A percentile compares a stretch with the other conserved stretches of the same genome.
Evolutionary conservation across 441 rosid species (phyloP).

Genomic region (Gossypium trilobum): DNA sequence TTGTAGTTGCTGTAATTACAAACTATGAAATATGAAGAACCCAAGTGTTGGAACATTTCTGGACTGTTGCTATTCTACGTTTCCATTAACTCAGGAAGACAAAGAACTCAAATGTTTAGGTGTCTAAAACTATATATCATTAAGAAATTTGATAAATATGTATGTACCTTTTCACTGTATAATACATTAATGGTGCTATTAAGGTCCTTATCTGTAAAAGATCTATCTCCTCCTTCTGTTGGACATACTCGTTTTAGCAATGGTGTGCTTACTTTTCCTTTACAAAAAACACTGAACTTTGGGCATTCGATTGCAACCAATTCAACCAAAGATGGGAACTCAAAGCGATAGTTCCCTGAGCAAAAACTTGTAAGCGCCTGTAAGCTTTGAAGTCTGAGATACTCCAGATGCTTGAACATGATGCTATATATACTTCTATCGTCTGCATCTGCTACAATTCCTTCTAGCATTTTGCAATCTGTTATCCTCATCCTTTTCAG

Average conservation of each 20-base stretch:
- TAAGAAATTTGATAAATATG: background rate
- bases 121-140: background rate
- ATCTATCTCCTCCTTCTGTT: background rate
- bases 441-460: constrained; percentile 2
- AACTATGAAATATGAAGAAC: background rate
- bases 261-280: background rate
- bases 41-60: background rate
- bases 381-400: constrained; percentile 3
- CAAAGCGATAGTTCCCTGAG: background rate
- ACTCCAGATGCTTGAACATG: background rate
- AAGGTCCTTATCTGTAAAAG: background rate
- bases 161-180: background rate
- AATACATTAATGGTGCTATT: background rate
- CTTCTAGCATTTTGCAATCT: constrained; percentile 12
- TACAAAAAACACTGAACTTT: background rate
- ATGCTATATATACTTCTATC: background rate
- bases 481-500: constrained; percentile 10
- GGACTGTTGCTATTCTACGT: background rate
- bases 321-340: constrained; percentile 1
- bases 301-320: constrained; percentile 4
- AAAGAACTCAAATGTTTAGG: background rate
- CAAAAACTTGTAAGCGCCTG: background rate
- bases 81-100: background rate
- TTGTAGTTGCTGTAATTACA: background rate
- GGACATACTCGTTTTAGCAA: background rate